A percentile compares a stretch with the other conserved stretches of the same genome.
Conservation (phyloP, 164 flowering plant genomes). For the Taxillus chinensis region DNA sequence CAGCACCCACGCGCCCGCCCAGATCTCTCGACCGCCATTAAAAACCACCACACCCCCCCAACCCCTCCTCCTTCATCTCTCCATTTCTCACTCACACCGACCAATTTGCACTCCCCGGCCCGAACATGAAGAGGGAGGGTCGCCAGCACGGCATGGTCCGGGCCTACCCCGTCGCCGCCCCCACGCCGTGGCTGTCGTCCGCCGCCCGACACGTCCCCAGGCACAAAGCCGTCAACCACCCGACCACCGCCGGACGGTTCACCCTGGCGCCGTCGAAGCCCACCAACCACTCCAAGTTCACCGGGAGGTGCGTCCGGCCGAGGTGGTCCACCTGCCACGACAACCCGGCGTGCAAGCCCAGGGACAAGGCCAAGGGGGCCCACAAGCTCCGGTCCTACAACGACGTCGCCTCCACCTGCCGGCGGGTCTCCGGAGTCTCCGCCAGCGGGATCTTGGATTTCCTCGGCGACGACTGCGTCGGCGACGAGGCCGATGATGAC, state of each 20-base stretch:
- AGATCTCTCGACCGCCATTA: not conserved
- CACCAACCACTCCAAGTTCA: conserved; percentile 78
- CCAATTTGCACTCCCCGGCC: not conserved
- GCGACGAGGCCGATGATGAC: conserved; percentile 9
- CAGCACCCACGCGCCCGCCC: too few relatives aligned
- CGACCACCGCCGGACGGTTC: conserved; percentile 53
- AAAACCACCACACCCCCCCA: not conserved
- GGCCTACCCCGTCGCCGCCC: conserved; percentile 15
- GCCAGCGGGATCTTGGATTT: conserved; percentile 28
- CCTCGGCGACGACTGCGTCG: conserved; percentile 4
- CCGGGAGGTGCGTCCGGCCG: conserved; percentile 44
- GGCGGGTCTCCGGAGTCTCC: conserved; percentile 32
- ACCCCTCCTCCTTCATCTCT: not conserved
- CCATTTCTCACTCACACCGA: not conserved
- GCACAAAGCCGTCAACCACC: conserved; percentile 22
- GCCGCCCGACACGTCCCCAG: conserved; percentile 24
- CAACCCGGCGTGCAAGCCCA: conserved; percentile 43
- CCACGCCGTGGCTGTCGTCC: conserved; percentile 16
- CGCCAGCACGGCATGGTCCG: conserved; percentile 64
- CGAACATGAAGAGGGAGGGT: conserved; percentile 75
- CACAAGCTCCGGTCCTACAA: conserved; percentile 26
- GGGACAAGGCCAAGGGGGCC: conserved; percentile 48
- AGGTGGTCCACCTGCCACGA: conserved; percentile 37
- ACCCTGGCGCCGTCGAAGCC: conserved; percentile 55
- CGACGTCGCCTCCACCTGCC: conserved; percentile 16